phyloP scores from a whole-genome alignment of 495 filamentous ascomycete genomes.

The Staphylotrichum longicolle region DNA sequence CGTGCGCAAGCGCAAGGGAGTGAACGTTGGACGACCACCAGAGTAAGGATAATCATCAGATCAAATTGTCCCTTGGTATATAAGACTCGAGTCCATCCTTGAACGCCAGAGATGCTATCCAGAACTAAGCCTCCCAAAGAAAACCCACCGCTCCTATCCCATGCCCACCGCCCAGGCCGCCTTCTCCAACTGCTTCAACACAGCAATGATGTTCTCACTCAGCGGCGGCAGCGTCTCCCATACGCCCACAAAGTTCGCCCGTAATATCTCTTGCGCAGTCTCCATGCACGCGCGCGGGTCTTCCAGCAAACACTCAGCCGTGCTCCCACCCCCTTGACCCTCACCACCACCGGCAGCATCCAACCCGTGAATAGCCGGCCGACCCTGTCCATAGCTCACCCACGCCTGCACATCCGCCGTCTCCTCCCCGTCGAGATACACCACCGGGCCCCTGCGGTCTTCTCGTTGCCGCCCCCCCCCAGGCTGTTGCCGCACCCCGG shows the following conservation, averaged over 20 bases:
- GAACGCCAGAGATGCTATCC: background rate
- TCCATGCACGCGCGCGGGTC: constrained; percentile 49
- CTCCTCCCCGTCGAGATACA: constrained; percentile 53
- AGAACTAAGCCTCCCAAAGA: no score
- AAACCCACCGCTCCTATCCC: constrained; percentile 4
- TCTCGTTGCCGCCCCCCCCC: constrained; percentile 12
- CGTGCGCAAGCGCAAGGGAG: no score
- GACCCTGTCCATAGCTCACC: constrained; percentile 46
- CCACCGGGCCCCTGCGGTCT: constrained; percentile 23
- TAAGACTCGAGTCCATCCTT: no score
- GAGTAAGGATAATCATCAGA: no score
- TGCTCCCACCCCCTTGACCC: background rate
- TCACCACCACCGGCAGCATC: background rate
- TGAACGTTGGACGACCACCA: no score
- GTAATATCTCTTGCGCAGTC: constrained; percentile 46
- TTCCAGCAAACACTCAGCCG: constrained; percentile 33
- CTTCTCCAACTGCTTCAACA: constrained; percentile 54
- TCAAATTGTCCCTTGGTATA: no score
- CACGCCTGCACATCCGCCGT: constrained; percentile 46
- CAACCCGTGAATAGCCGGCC: constrained; percentile 42
- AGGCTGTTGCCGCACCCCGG: constrained; percentile 11
- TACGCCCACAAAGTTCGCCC: constrained; percentile 60
- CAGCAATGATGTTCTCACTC: constrained; percentile 57
- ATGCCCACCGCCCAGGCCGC: constrained; percentile 39
- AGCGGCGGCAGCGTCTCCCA: constrained; percentile 68